phyloP scores from a whole-genome alignment of 1,284 basidiomycete species.

The Crucibulum parvulum region DNA sequence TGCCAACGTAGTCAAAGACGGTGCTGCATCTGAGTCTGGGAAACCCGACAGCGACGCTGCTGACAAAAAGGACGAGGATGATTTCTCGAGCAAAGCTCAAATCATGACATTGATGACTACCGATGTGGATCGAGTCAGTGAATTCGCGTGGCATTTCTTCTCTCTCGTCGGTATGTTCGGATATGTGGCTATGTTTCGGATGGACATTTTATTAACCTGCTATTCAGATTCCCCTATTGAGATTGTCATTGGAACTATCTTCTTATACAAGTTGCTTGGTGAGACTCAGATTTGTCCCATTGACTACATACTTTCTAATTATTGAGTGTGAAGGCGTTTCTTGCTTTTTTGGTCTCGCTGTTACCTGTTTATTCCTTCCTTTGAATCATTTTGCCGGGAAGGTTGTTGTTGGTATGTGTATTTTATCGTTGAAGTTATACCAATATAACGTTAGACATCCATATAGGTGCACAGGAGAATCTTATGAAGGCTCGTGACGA shows the following conservation, averaged over 20 bases:
- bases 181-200: constrained; percentile 13
- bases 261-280: constrained; percentile 86
- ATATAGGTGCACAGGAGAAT: constrained; percentile 72
- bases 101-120: constrained; percentile 91
- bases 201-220: constrained; percentile 9
- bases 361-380: constrained; percentile 86
- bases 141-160: constrained; percentile 43
- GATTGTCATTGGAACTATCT: constrained; percentile 80
- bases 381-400: constrained; percentile 88
- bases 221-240: constrained; percentile 84
- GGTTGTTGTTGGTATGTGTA: constrained; percentile 73
- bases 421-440: not conserved
- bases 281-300: constrained; percentile 4
- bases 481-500: constrained; percentile 94
- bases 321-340: constrained; percentile 54
- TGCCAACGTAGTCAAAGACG: constrained; percentile 1
- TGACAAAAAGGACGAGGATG: constrained; percentile 63
- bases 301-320: not conserved
- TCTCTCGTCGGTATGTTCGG: constrained; percentile 26
- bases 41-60: constrained; percentile 12
- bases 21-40: constrained; percentile 19
- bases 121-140: constrained; percentile 89
- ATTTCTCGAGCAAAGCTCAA: constrained; percentile 90
- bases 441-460: not conserved
- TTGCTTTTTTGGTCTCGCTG: constrained; percentile 82